Evolutionary conservation across 2,329 filamentous ascomycete species (phyloP).

Genomic region (Aspergillus chevalieri): DNA sequence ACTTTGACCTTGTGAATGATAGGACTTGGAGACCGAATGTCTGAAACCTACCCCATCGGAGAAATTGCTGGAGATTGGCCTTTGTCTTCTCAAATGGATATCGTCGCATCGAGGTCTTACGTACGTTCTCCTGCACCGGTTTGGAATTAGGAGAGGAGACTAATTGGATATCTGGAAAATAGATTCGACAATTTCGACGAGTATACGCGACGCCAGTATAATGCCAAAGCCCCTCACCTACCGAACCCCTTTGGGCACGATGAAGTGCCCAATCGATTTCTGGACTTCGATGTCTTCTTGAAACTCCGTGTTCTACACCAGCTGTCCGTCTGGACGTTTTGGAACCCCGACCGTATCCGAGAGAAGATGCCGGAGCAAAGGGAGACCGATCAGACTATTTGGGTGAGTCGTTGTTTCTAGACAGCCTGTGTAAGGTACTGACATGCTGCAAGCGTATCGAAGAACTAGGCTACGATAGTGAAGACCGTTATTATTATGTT

Average conservation of each 20-base stretch:
- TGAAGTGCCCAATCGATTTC: constrained; percentile 66
- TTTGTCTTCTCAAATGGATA: constrained; percentile 83
- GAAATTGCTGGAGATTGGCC: constrained; percentile 71
- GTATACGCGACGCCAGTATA: constrained; percentile 82
- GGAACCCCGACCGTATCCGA: constrained; percentile 77
- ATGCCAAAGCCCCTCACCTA: constrained; percentile 64
- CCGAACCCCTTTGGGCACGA: constrained; percentile 80
- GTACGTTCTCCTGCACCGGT: constrained; percentile 50
- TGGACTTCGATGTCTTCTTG: constrained; percentile 72
- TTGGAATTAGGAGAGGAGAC: constrained; percentile 7
- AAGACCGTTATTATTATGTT: constrained; percentile 82
- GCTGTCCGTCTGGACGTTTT: constrained; percentile 81
- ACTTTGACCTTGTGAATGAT: constrained; percentile 8
- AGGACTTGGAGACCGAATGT: constrained; percentile 88
- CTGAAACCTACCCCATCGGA: constrained; percentile 67
- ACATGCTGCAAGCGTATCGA: constrained; percentile 36
- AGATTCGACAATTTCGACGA: constrained; percentile 88
- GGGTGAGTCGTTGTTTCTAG: constrained; percentile 55
- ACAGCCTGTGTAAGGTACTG: constrained; percentile 3
- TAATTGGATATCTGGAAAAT: constrained; percentile 6
- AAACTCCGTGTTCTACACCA: constrained; percentile 79
- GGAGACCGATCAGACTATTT: constrained; percentile 72
- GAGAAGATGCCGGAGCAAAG: constrained; percentile 78
- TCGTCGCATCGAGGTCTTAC: constrained; percentile 89
- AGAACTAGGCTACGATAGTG: constrained; percentile 69